phyloP scores from a whole-genome alignment of 371 early-diverging fungal genomes.

The Nosema muscidifuracis region DNA sequence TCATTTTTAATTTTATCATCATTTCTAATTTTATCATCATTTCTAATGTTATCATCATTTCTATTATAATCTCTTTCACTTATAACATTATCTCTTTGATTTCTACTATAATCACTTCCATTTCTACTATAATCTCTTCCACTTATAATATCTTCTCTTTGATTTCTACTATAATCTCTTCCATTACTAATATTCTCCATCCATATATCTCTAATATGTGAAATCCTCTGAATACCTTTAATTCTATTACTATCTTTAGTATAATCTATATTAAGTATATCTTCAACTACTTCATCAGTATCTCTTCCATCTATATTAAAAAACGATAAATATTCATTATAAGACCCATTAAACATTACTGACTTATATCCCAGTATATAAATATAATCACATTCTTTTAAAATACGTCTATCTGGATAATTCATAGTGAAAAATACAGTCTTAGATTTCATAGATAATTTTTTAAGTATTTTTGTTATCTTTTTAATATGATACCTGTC shows the following conservation, averaged over 20 bases:
- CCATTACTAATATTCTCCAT: conserved; percentile 12
- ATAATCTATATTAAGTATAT: neutral
- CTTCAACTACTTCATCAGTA: neutral
- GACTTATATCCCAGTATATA: conserved; percentile 69
- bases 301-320: conserved; percentile 66
- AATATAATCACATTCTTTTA: conserved; percentile 75
- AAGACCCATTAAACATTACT: conserved; percentile 44
- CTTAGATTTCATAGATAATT: conserved; percentile 69
- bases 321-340: conserved; percentile 60
- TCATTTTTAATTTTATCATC: neutral
- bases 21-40: neutral
- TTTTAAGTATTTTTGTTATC: conserved; percentile 73
- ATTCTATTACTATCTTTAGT: conserved; percentile 31
- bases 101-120: neutral
- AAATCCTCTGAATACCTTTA: conserved; percentile 46
- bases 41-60: no score
- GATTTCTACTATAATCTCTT: neutral
- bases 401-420: conserved; percentile 79
- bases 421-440: conserved; percentile 83
- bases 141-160: no score
- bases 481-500: conserved; percentile 79
- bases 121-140: conserved; percentile 32
- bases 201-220: conserved; percentile 53
- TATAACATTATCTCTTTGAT: no score
- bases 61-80: no score